Base-by-base conservation (phyloP, 2,329 filamentous ascomycete genomes). In the Colletotrichum sp. region DNA sequence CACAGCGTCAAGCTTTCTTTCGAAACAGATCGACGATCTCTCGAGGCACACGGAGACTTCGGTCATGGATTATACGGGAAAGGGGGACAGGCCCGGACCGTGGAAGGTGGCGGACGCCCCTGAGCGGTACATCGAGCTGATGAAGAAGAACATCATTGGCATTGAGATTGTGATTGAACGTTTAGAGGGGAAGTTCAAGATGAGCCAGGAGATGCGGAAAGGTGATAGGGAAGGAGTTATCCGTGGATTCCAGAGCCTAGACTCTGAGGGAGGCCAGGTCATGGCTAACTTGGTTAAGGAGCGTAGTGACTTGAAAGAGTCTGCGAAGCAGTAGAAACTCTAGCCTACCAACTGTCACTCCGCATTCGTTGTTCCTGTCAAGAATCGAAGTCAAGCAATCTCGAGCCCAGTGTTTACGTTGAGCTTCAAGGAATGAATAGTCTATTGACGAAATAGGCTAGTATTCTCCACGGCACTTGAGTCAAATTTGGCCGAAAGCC, bases 111-210 rank as follows among this genome's bases (percentile, higher is more conserved):
- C 83, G 0, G 91, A 93, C 71, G 92, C 92, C 4, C 91, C 90
- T 0, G 85, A 86, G 14, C 81, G 79, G 0, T 94, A 92, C 81
- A 81, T 93, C 7, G 86, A 90, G 10, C 78, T 93, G 13, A 77
- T 92, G 80, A 89, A 89, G 82, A 92, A 90, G 84, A 87, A 83
- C 52, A 92, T 93, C 61, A 87, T 93, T 36, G 92, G 92, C 0
- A 87, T 93, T 16, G 90, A 93, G 80, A 90, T 94, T 55, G 81
- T 84, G 36, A 87, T 93, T 73, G 86, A 88, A 1, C 80, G 86
- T 7, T 80, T 93, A 30, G 88, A 89, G 57, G 92, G 92, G 10
- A 93, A 92, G 83, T 92, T 90, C 78, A 93, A 94, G 85, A 92
- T 93, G 92, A 93, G 90, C 78, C 92, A 93, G 83, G 92, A 93